phyloP scores from a whole-genome alignment of 2,329 filamentous ascomycete species.

The Chaetomiaceae sp. region DNA sequence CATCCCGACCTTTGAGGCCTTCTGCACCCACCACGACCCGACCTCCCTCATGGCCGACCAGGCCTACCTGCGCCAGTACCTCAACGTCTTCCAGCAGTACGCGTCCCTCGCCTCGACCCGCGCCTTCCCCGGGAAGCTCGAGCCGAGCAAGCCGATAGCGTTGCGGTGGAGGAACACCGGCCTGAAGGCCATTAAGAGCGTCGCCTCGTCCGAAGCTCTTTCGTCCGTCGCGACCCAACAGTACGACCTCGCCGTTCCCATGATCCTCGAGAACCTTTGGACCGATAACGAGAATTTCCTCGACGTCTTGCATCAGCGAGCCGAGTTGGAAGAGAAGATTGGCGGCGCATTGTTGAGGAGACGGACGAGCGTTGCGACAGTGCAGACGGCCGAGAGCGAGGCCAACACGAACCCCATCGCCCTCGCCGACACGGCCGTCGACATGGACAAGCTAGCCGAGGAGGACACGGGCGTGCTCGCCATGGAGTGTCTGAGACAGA shows the following conservation, averaged over 20 bases:
- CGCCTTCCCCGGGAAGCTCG: conserved; percentile 46
- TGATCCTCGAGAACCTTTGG: conserved; percentile 83
- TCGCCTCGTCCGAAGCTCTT: conserved; percentile 75
- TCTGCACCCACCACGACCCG: conserved; percentile 84
- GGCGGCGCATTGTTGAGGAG: conserved; percentile 60
- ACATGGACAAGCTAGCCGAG: conserved; percentile 85
- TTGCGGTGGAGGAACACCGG: conserved; percentile 74
- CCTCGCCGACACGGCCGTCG: conserved; percentile 74
- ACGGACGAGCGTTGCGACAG: conserved; percentile 75
- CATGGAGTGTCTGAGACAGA: conserved; percentile 78
- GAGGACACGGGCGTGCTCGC: conserved; percentile 83
- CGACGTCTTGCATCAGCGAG: conserved; percentile 61
- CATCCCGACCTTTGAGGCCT: conserved; percentile 77
- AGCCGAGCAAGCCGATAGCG: conserved; percentile 65
- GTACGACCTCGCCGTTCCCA: conserved; percentile 73
- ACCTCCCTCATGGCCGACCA: conserved; percentile 82
- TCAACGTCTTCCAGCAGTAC: conserved; percentile 75
- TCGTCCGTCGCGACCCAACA: conserved; percentile 71
- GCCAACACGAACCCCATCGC: conserved; percentile 65
- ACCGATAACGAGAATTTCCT: conserved; percentile 68
- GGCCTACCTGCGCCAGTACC: conserved; percentile 75
- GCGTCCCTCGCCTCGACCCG: conserved; percentile 71
- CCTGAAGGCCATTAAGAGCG: conserved; percentile 72
- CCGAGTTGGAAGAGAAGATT: conserved; percentile 62
- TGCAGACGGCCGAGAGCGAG: conserved; percentile 65